Percentiles rank a stretch among this genome's conserved stretches.
Conservation (phyloP, 208 protist genomes). For the Angomonas deanei region DNA sequence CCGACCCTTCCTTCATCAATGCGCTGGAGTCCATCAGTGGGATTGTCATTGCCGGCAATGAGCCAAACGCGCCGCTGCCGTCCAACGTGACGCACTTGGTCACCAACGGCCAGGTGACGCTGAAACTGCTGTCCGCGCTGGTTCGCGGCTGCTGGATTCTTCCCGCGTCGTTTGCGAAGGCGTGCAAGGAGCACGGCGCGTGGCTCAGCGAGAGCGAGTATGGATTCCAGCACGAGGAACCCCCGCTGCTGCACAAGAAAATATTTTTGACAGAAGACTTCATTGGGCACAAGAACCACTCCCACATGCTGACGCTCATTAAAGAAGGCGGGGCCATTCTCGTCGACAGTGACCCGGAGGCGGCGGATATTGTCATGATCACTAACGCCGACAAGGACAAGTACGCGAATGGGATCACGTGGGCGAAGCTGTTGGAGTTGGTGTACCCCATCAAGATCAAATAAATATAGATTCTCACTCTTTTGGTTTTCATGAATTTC, state of each 20-base stretch:
- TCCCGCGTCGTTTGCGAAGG: conserved; percentile 62
- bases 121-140: conserved; percentile 82
- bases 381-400: conserved; percentile 45
- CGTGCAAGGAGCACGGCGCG: conserved; percentile 36
- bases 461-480: conserved; percentile 9
- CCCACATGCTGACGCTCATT: conserved; percentile 54
- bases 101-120: conserved; percentile 80
- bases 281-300: conserved; percentile 61
- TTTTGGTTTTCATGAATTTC: neutral
- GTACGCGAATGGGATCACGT: conserved; percentile 39
- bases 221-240: conserved; percentile 80
- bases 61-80: conserved; percentile 76
- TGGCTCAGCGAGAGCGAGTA: conserved; percentile 71
- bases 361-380: conserved; percentile 75
- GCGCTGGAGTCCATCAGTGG: conserved; percentile 67
- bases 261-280: conserved; percentile 65
- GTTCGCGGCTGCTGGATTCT: conserved; percentile 87
- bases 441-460: conserved; percentile 74
- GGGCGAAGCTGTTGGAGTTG: conserved; percentile 76
- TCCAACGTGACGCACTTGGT: conserved; percentile 83
- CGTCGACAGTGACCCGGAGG: conserved; percentile 19
- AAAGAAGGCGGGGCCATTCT: conserved; percentile 66
- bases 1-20: conserved; percentile 45
- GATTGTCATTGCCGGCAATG: conserved; percentile 73
- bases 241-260: conserved; percentile 61